phyloP scores from a whole-genome alignment of 805 yeast species.

The Teunomyces atbi region DNA sequence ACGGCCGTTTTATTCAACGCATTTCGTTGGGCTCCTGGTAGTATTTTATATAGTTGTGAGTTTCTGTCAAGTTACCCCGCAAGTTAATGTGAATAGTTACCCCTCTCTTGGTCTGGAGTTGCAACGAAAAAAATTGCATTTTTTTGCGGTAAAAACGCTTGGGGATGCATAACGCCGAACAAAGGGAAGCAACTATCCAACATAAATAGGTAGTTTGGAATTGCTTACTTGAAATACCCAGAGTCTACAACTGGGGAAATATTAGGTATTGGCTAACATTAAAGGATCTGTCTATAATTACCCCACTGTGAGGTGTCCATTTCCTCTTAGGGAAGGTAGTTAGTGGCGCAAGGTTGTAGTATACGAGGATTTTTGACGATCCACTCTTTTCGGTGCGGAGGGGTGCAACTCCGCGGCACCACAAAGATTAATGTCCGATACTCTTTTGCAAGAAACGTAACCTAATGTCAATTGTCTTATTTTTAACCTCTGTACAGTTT shows the following conservation, averaged over 20 bases:
- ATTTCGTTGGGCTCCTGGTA: background rate
- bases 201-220: background rate
- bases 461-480: background rate
- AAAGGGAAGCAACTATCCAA: background rate
- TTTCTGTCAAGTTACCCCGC: conserved; percentile 6
- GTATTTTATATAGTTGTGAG: conserved; percentile 1
- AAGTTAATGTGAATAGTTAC: conserved; percentile 6
- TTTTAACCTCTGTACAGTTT: conserved; percentile 7
- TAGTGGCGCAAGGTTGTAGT: conserved; percentile 1
- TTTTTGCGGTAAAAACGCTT: background rate
- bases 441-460: background rate
- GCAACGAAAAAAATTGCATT: conserved; percentile 1
- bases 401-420: background rate
- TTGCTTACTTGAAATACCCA: background rate
- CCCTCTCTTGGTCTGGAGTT: conserved; percentile 4
- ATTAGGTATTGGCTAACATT: background rate
- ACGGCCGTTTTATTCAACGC: background rate
- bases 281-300: conserved; percentile 2
- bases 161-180: background rate
- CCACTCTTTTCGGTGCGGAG: background rate
- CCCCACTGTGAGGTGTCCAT: conserved; percentile 1
- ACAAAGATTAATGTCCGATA: background rate
- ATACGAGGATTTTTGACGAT: conserved; percentile 3
- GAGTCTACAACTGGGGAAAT: too few relatives aligned
- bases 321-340: background rate